Conservation (phyloP, 352 stramenopile genomes). For the Phytophthora europaea region DNA sequence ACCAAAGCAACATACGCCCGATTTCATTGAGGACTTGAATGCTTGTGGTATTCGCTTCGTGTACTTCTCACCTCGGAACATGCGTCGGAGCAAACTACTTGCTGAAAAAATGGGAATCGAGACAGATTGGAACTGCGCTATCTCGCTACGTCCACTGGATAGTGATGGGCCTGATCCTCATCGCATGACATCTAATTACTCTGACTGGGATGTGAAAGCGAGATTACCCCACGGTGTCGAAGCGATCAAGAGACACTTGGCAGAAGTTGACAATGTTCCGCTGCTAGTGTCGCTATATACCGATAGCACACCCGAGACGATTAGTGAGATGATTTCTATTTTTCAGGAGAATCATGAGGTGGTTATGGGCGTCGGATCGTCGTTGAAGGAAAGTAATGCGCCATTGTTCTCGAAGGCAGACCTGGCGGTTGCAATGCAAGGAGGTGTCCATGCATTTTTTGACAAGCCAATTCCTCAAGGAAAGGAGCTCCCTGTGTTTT, state of each 20-base stretch:
- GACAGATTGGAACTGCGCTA: constrained; percentile 99
- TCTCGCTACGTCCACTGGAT: constrained; percentile 95
- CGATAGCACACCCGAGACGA: constrained; percentile 96
- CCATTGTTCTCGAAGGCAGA: constrained; percentile 83
- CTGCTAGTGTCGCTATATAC: constrained; percentile 98
- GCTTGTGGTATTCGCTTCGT: constrained; percentile 97
- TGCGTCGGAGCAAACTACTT: constrained; percentile 97
- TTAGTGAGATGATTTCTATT: constrained; percentile 94
- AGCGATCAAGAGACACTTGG: constrained; percentile 96
- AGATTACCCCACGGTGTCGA: constrained; percentile 96
- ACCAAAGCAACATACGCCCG: constrained; percentile 95
- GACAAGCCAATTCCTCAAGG: constrained; percentile 69
- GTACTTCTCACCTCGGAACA: constrained; percentile 99
- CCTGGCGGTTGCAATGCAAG: constrained; percentile 74
- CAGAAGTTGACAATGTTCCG: constrained; percentile 99
- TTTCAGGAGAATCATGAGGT: constrained; percentile 91
- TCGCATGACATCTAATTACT: constrained; percentile 98
- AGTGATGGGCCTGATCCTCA: constrained; percentile 93
- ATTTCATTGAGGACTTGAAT: constrained; percentile 96
- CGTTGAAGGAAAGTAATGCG: constrained; percentile 80
- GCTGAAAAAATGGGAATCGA: constrained; percentile 99
- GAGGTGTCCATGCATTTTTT: constrained; percentile 76
- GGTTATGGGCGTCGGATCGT: constrained; percentile 83
- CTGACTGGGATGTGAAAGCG: constrained; percentile 98
- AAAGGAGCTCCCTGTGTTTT: constrained; percentile 68